Percentiles rank a stretch among this genome's conserved stretches.
These are phyloP conservation scores for Penicillium coffeae DNA, from an alignment of 495 filamentous ascomycete species.

Conservation along the genomic window DNA sequence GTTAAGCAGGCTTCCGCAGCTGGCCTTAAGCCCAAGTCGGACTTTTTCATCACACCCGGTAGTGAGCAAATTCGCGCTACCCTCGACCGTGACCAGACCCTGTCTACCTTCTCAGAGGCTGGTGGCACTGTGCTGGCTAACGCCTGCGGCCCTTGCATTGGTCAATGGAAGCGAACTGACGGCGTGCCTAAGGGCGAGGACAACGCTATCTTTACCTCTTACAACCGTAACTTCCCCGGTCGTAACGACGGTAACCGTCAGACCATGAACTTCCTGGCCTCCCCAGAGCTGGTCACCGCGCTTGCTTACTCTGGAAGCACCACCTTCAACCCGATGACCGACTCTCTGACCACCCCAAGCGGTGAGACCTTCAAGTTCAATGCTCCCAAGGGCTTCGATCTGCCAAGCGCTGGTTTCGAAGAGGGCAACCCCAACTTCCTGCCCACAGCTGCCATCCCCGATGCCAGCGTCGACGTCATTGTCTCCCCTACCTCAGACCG, in stretches of 20 bases:
- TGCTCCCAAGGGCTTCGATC: slow-evolving; percentile 71
- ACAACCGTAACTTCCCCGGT: slow-evolving; percentile 97
- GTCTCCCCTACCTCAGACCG: slow-evolving; percentile 84
- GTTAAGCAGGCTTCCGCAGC: slow-evolving; percentile 85
- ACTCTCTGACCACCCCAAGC: slow-evolving; percentile 74
- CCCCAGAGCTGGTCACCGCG: slow-evolving; percentile 92
- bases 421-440: slow-evolving; percentile 69
- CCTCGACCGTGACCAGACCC: slow-evolving; percentile 76
- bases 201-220: slow-evolving; percentile 96
- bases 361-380: slow-evolving; percentile 83
- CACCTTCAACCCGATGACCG: slow-evolving; percentile 94
- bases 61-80: slow-evolving; percentile 97
- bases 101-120: slow-evolving; percentile 80
- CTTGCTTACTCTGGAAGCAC: slow-evolving; percentile 90
- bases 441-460: slow-evolving; percentile 66
- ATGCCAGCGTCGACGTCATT: slow-evolving; percentile 52
- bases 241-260: slow-evolving; percentile 93
- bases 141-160: slow-evolving; percentile 93
- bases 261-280: slow-evolving; percentile 98
- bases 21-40: slow-evolving; percentile 79
- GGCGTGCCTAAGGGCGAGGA: slow-evolving; percentile 71
- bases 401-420: slow-evolving; percentile 76
- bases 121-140: slow-evolving; percentile 91
- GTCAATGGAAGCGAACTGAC: slow-evolving; percentile 93
- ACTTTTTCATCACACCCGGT: slow-evolving; percentile 94